These are phyloP conservation scores for Cladosporium sp. DNA, from an alignment of 2,329 filamentous ascomycete genomes.

Conservation along the genomic window DNA sequence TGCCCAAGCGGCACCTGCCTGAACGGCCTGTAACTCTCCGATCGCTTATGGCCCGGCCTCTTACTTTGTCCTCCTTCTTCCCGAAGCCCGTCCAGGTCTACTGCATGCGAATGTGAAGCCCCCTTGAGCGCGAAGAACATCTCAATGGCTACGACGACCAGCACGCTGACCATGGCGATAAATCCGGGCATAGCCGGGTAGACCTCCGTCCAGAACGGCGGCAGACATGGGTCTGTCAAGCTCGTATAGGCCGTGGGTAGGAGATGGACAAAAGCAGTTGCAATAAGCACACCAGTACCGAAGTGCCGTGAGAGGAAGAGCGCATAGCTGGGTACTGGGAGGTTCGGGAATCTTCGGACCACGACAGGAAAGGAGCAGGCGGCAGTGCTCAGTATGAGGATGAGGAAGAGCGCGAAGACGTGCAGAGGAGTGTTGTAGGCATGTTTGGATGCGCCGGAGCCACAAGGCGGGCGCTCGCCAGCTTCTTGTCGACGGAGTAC, in stretches of 20 bases:
- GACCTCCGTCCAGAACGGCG: slow-evolving; percentile 71
- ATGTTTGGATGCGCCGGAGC: slow-evolving; percentile 43
- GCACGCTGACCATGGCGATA: slow-evolving; percentile 75
- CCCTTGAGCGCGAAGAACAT: slow-evolving; percentile 78
- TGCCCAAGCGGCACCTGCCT: slow-evolving; percentile 22
- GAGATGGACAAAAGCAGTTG: slow-evolving; percentile 57
- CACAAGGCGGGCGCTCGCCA: slow-evolving; percentile 48
- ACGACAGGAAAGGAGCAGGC: slow-evolving; percentile 61
- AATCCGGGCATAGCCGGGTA: slow-evolving; percentile 77
- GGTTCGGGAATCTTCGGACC: slow-evolving; percentile 55
- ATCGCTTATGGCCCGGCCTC: slow-evolving; percentile 16
- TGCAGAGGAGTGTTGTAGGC: slow-evolving; percentile 54
- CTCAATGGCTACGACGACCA: slow-evolving; percentile 79
- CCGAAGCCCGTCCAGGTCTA: slow-evolving; percentile 27
- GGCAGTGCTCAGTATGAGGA: slow-evolving; percentile 52
- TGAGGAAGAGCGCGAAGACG: slow-evolving; percentile 55
- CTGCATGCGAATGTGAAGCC: slow-evolving; percentile 55
- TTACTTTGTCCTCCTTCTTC: slow-evolving; percentile 20
- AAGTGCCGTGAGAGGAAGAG: slow-evolving; percentile 59
- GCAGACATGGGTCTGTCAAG: slow-evolving; percentile 62
- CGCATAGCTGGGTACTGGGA: slow-evolving; percentile 56
- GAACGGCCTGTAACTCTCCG: slow-evolving; percentile 26
- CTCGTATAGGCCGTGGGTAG: slow-evolving; percentile 60
- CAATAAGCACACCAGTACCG: slow-evolving; percentile 54
- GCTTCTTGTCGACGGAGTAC: slow-evolving; percentile 37